phyloP scores from a whole-genome alignment of 2,329 filamentous ascomycete genomes.

The Emergomyces pasteurianus region DNA sequence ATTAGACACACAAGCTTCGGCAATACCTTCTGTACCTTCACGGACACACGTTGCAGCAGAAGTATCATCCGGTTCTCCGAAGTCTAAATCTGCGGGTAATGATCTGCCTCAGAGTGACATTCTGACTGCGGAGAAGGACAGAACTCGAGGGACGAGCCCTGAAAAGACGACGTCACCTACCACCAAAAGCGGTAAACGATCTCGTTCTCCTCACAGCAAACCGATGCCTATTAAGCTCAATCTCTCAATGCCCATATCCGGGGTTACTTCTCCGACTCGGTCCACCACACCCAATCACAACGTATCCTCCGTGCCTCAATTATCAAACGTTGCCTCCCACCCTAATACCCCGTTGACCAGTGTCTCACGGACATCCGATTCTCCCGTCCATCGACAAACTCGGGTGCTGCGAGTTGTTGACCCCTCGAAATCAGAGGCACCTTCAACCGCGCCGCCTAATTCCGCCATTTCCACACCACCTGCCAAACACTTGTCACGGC shows the following conservation, averaged over 20 bases:
- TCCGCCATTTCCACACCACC: conserved; percentile 22
- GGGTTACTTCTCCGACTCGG: conserved; percentile 12
- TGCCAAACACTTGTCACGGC: conserved; percentile 22
- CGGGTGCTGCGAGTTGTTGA: conserved; percentile 46
- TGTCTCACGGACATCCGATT: conserved; percentile 27
- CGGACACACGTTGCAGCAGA: conserved; percentile 23
- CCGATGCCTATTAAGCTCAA: conserved; percentile 25
- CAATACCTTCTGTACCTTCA: conserved; percentile 13
- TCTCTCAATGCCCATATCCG: conserved; percentile 15
- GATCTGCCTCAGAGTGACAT: conserved; percentile 12
- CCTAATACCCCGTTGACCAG: conserved; percentile 37
- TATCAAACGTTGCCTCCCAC: conserved; percentile 30
- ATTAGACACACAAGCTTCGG: conserved; percentile 16
- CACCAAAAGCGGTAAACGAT: background rate
- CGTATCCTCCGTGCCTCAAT: conserved; percentile 9
- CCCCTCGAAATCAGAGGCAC: conserved; percentile 41
- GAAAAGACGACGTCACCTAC: background rate
- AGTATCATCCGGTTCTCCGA: conserved; percentile 32
- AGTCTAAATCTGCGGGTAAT: conserved; percentile 17
- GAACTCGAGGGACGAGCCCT: background rate
- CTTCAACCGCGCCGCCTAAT: conserved; percentile 14
- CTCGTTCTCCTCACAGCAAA: conserved; percentile 12
- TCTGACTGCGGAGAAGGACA: conserved; percentile 1
- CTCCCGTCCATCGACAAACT: conserved; percentile 29
- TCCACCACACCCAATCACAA: conserved; percentile 14